Evolutionary conservation across 129 eudicot species (phyloP).

Genomic region (Arctium minus): DNA sequence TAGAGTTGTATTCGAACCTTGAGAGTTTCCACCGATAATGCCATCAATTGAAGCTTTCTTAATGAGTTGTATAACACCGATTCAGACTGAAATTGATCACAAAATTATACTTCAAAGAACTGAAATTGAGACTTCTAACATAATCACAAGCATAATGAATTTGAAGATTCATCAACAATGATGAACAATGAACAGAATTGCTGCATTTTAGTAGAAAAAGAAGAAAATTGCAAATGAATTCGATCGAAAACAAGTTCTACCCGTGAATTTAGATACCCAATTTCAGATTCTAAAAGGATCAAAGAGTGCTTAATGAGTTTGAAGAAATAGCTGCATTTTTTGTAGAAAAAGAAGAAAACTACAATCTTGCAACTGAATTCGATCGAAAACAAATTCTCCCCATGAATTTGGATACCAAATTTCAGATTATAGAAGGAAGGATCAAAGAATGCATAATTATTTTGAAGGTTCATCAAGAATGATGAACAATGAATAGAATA

Average conservation of each 20-base stretch:
- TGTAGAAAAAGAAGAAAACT: background rate
- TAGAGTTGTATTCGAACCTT: constrained; percentile 48
- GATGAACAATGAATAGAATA: background rate
- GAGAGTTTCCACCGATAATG: constrained; percentile 60
- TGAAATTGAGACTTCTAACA: background rate
- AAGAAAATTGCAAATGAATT: background rate
- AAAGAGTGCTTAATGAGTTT: background rate
- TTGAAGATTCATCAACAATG: too few relatives aligned
- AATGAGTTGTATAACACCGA: constrained; percentile 56
- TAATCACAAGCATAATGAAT: background rate
- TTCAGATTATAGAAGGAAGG: background rate
- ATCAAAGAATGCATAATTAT: background rate
- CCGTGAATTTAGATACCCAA: background rate
- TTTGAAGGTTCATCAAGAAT: background rate
- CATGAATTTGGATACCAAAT: background rate
- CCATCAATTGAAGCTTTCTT: constrained; percentile 81
- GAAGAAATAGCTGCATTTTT: background rate
- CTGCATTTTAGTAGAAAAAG: too few relatives aligned
- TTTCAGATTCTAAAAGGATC: background rate
- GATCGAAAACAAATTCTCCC: background rate
- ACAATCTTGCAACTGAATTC: background rate
- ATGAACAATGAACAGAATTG: too few relatives aligned
- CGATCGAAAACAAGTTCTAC: background rate
- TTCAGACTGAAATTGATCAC: constrained; percentile 48
- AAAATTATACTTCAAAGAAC: background rate